A percentile compares a stretch with the other conserved stretches of the same genome.
Conservation (phyloP, 129 eudicot species). For the Glebionis coronaria region DNA sequence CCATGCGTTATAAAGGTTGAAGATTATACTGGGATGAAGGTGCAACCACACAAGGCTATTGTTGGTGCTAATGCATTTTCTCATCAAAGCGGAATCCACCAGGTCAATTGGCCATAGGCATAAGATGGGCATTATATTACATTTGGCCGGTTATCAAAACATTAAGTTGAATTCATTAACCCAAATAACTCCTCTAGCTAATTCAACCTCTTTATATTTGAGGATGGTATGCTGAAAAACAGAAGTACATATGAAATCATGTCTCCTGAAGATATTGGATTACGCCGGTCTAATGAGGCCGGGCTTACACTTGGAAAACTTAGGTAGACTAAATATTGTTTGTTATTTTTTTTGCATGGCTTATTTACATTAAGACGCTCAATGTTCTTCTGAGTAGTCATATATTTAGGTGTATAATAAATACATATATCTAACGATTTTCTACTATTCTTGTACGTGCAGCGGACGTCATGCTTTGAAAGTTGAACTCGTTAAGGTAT, state of each 20-base stretch:
- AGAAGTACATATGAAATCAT: slow-evolving; percentile 77
- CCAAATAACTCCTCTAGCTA: no score
- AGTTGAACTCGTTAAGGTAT: slow-evolving; percentile 70
- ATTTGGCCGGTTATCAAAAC: no score
- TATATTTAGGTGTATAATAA: no score
- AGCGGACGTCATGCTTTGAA: slow-evolving; percentile 93
- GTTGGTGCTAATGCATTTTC: slow-evolving; percentile 91
- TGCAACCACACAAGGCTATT: slow-evolving; percentile 92
- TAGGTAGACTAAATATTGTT: neutral
- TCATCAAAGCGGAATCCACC: slow-evolving; percentile 93
- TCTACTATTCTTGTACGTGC: slow-evolving; percentile 25
- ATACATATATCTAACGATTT: neutral
- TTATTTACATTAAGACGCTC: no score
- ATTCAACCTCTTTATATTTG: no score
- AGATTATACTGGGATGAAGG: slow-evolving; percentile 61
- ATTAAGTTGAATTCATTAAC: no score
- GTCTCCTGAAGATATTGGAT: slow-evolving; percentile 89
- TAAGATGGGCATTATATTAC: no score
- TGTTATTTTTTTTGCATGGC: no score
- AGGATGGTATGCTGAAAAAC: slow-evolving; percentile 89
- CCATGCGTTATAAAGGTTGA: slow-evolving; percentile 54
- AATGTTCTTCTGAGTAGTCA: no score
- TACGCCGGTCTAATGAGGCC: slow-evolving; percentile 65
- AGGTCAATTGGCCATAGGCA: no score
- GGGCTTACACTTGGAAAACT: slow-evolving; percentile 83